Evolutionary conservation across 2,329 filamentous ascomycete genomes (phyloP).

Genomic region (Pseudogymnoascus sp.): DNA sequence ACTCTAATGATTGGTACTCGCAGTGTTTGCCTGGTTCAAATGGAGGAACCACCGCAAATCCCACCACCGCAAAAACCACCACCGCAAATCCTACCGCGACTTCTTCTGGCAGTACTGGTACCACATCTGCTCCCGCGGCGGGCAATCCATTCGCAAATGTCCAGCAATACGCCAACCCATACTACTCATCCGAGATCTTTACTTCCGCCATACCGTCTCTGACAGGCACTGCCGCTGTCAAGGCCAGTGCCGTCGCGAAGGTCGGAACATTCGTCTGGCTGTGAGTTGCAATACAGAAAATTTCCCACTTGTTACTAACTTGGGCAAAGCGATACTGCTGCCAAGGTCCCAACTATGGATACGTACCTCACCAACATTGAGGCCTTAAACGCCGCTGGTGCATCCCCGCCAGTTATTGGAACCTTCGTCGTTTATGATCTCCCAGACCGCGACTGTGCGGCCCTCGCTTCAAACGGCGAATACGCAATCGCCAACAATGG

Average conservation of each 20-base stretch:
- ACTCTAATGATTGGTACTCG: slow-evolving; percentile 22
- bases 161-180: slow-evolving; percentile 44
- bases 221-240: slow-evolving; percentile 46
- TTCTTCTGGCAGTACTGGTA: slow-evolving; percentile 13
- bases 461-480: slow-evolving; percentile 57
- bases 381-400: slow-evolving; percentile 40
- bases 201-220: slow-evolving; percentile 55
- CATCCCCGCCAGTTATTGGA: slow-evolving; percentile 38
- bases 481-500: slow-evolving; percentile 45
- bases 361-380: slow-evolving; percentile 41
- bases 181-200: slow-evolving; percentile 46
- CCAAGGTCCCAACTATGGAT: slow-evolving; percentile 42
- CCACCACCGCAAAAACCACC: neutral
- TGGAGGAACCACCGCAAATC: neutral
- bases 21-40: slow-evolving; percentile 25
- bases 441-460: slow-evolving; percentile 57
- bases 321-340: slow-evolving; percentile 35
- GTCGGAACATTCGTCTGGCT: slow-evolving; percentile 47
- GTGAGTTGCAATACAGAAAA: slow-evolving; percentile 29
- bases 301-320: slow-evolving; percentile 8
- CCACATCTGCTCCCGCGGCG: slow-evolving; percentile 31
- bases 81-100: slow-evolving; percentile 15
- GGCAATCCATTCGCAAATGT: slow-evolving; percentile 47
- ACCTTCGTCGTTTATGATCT: slow-evolving; percentile 57
- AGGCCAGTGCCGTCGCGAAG: slow-evolving; percentile 41